Evolutionary conservation across 495 filamentous ascomycete species (phyloP).

Genomic region (Penicillium diatomitis): DNA sequence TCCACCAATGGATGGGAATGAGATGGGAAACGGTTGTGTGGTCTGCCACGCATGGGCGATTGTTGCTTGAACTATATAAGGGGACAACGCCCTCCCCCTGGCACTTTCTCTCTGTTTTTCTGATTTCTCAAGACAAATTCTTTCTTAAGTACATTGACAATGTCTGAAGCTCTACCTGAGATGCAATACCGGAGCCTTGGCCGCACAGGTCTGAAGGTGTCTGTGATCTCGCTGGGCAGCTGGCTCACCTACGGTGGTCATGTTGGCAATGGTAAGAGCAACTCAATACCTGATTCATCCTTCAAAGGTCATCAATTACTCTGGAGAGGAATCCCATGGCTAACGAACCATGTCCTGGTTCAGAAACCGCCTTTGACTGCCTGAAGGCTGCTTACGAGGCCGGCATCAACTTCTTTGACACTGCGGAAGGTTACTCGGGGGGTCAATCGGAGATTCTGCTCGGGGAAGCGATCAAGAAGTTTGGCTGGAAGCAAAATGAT

Average conservation of each 20-base stretch:
- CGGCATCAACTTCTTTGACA: constrained; percentile 68
- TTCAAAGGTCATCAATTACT: neutral
- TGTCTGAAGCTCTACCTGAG: constrained; percentile 37
- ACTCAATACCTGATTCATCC: neutral
- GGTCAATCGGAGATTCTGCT: constrained; percentile 68
- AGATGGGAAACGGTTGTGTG: too few relatives aligned
- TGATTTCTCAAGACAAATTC: too few relatives aligned
- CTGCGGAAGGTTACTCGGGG: constrained; percentile 37
- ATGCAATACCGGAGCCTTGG: constrained; percentile 74
- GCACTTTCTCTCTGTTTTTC: too few relatives aligned
- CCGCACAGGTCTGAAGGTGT: constrained; percentile 66
- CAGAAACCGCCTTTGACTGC: constrained; percentile 55
- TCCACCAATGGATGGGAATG: too few relatives aligned
- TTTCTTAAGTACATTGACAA: neutral
- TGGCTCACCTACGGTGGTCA: constrained; percentile 75
- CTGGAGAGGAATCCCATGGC: neutral
- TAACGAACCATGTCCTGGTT: too few relatives aligned
- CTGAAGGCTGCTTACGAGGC: constrained; percentile 69
- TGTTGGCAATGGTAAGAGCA: constrained; percentile 52
- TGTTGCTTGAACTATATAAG: too few relatives aligned
- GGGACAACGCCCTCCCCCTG: too few relatives aligned
- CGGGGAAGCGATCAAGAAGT: constrained; percentile 56
- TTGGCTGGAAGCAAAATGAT: constrained; percentile 65
- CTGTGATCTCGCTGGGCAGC: constrained; percentile 62
- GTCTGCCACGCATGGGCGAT: too few relatives aligned